Evolutionary conservation across 805 yeast genomes (phyloP), one percentile per base, ranked within the genome.

Genomic region (Starmera dryadoides): DNA sequence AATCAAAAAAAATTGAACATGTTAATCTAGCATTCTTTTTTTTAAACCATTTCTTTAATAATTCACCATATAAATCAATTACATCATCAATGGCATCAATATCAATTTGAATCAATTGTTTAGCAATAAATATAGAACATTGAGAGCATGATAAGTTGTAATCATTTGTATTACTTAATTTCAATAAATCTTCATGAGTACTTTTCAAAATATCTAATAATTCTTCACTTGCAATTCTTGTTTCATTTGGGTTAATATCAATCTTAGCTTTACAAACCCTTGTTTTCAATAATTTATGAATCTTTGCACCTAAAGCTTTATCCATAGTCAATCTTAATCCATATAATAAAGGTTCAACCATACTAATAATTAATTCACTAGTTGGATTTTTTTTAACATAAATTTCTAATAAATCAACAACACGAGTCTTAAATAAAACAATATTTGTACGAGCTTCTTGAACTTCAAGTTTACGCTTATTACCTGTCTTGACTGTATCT

Each of bases 391-490:
- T 47, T 46, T 71, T 74, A 42, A 68, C 62, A 50, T 75, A 86
- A 6, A 73, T 62, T 19, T 86, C 94, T 18, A 91, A 53, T 53
- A 91, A 65, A 50, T 89, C 96, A 37, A 91, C 62, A 7, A 87
- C 73, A 40, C 95, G 69, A 47, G 74, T 76, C 54, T 91, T 91
- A 63, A 89, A 83, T 37, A 82, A 73, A 4, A 80, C 68, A 67
- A 91, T 83, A 50, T 79, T 82, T 55, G 83, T 84, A 52, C 81
- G 76, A 6, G 97, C 96, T 44, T 81, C 82, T 35, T 70, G 63
- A n/a, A 78, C 86, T 43, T 86, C 94, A 17, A 71, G 59, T 50
- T 86, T 86, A 52, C 84, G 72, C 58, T 74, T 76, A 56, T 69
- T 83, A 26, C 88, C 88, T 6, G 73, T 73, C n/a, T 63, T 54